A percentile compares a stretch with the other conserved stretches of the same genome.
phyloP scores from a whole-genome alignment of 768 basidiomycete genomes.

The Clathrus columnatus region DNA sequence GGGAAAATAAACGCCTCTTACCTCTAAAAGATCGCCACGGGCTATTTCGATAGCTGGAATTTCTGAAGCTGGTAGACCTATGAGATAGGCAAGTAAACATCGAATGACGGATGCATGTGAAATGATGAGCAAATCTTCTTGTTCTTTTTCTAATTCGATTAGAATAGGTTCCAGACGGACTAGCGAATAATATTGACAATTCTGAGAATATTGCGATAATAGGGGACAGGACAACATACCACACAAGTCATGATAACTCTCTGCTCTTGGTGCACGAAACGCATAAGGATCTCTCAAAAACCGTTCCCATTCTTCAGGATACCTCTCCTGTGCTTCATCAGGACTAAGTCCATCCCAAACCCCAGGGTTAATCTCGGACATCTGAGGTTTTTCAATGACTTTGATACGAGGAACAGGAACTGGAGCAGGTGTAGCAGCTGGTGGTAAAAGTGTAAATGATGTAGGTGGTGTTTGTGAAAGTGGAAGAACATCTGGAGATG shows the following conservation, averaged over 20 bases:
- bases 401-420: conserved; percentile 43
- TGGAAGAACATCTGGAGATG: conserved; percentile 14
- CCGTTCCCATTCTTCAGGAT: conserved; percentile 90
- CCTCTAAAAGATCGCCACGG: conserved; percentile 89
- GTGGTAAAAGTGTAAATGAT: not conserved
- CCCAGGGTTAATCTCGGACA: conserved; percentile 97
- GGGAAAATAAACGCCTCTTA: conserved; percentile 16
- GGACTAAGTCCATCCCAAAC: conserved; percentile 95
- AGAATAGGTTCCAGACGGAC: conserved; percentile 90
- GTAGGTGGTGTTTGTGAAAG: not conserved
- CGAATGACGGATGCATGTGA: conserved; percentile 97
- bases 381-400: conserved; percentile 91
- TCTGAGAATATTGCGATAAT: not conserved
- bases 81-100: conserved; percentile 87
- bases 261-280: conserved; percentile 85
- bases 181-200: conserved; percentile 23
- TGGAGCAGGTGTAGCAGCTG: conserved; percentile 6
- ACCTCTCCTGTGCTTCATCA: conserved; percentile 80
- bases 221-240: conserved; percentile 33
- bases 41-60: conserved; percentile 98
- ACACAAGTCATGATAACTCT: conserved; percentile 94
- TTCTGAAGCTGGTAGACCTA: conserved; percentile 89
- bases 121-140: conserved; percentile 92
- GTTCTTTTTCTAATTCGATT: conserved; percentile 89
- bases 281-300: conserved; percentile 91